Percentiles rank a stretch among this genome's conserved stretches.
phyloP scores from a whole-genome alignment of 306 rosid species.

The Parietaria judaica region DNA sequence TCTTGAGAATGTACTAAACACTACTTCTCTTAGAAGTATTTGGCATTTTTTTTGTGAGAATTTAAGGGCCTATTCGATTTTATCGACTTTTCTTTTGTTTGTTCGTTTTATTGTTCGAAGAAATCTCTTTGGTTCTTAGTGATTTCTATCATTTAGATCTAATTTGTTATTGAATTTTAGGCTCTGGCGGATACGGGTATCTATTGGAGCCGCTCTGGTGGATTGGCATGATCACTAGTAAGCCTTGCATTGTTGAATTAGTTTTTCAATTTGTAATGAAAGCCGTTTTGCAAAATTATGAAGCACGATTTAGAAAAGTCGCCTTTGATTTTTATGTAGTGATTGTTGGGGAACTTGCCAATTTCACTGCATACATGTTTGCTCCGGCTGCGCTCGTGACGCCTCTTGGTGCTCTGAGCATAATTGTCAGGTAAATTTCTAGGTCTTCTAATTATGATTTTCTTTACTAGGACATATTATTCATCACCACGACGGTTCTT shows the following conservation, averaged over 20 bases:
- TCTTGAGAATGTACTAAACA: no score
- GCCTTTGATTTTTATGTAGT: conserved; percentile 39
- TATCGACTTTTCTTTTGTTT: no score
- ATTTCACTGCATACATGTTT: conserved; percentile 75
- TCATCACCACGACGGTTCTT: neutral
- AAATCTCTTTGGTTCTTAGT: neutral
- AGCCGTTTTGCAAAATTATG: neutral
- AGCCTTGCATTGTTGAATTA: conserved; percentile 25
- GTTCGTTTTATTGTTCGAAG: no score
- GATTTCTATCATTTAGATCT: neutral
- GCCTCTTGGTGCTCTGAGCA: conserved; percentile 85
- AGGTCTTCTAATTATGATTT: conserved; percentile 13
- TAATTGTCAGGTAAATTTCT: conserved; percentile 57
- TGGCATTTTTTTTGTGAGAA: neutral
- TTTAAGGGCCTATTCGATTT: neutral
- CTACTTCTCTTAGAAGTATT: no score
- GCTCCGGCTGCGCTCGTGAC: conserved; percentile 86
- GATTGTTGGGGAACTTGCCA: conserved; percentile 78
- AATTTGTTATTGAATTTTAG: conserved; percentile 18
- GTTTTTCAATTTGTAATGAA: neutral
- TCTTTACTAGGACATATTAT: neutral
- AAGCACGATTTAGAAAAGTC: neutral
- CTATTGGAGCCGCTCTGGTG: conserved; percentile 85
- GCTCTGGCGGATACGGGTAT: conserved; percentile 75
- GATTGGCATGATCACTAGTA: conserved; percentile 87